A percentile compares a stretch with the other conserved stretches of the same genome.
These are phyloP conservation scores for Styphnolobium japonicum DNA, from an alignment of 306 rosid species.

Conservation along the genomic window DNA sequence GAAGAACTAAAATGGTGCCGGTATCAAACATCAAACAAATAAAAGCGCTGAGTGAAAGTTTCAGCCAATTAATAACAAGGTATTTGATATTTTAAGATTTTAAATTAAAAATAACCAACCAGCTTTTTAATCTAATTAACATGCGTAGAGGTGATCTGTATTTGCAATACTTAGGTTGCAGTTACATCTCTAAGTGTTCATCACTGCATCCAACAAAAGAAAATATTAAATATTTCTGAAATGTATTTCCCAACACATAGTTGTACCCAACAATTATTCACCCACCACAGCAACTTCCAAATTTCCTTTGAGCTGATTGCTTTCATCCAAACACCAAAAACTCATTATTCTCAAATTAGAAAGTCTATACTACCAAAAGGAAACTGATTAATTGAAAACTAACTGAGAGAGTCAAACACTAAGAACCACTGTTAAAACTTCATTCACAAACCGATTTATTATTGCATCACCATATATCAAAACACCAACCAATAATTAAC, in stretches of 20 bases:
- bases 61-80: neutral
- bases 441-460: neutral
- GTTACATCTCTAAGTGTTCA: neutral
- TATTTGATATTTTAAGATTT: neutral
- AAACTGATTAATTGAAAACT: neutral
- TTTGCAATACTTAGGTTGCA: neutral
- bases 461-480: neutral
- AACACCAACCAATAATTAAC: neutral
- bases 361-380: neutral
- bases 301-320: conserved; percentile 11
- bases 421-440: conserved; percentile 7
- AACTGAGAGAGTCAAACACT: neutral
- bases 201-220: neutral
- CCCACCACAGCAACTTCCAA: neutral
- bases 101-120: neutral
- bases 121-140: neutral
- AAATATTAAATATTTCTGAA: neutral
- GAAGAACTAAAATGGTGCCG: neutral
- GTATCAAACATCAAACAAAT: conserved; percentile 18
- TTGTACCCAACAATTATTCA: neutral
- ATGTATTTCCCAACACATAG: neutral
- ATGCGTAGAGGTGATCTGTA: neutral
- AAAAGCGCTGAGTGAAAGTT: neutral
- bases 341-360: neutral
- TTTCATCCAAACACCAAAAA: neutral